Percentiles rank a stretch among this genome's conserved stretches.
Conservation (phyloP, 2,329 filamentous ascomycete species). For the Alternaria incomplexa region DNA sequence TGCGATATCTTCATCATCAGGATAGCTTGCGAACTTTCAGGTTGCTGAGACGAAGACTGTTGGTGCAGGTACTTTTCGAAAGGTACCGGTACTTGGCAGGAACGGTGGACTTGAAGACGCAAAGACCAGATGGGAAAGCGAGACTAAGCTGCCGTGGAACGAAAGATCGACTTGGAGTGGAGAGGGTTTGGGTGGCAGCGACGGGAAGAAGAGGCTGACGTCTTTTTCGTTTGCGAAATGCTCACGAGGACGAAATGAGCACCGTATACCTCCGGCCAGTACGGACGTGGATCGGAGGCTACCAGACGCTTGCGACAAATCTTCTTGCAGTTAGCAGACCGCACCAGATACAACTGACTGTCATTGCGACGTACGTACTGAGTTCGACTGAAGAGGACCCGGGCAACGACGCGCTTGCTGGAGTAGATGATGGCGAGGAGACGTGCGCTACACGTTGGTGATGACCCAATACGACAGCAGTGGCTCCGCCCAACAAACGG, state of each 20-base stretch:
- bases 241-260: constrained; percentile 36
- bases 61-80: constrained; percentile 14
- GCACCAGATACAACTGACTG: background rate
- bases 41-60: background rate
- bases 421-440: constrained; percentile 8
- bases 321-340: constrained; percentile 13
- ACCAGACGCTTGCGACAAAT: background rate
- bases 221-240: constrained; percentile 36
- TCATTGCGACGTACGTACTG: constrained; percentile 19
- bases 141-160: constrained; percentile 34
- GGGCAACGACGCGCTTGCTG: background rate
- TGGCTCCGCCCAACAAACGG: constrained; percentile 32
- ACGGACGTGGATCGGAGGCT: constrained; percentile 14
- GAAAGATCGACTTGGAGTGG: constrained; percentile 16
- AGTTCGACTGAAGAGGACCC: background rate
- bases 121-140: constrained; percentile 15
- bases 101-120: constrained; percentile 24
- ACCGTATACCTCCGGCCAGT: constrained; percentile 30
- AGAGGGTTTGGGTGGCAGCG: constrained; percentile 25
- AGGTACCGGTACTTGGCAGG: constrained; percentile 19
- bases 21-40: background rate
- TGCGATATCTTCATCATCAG: constrained; percentile 48
- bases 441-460: constrained; percentile 18
- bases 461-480: constrained; percentile 17
- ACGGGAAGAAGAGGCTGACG: constrained; percentile 24